Evolutionary conservation across 495 filamentous ascomycete species (phyloP).

Genomic region (Tuber aestivum): DNA sequence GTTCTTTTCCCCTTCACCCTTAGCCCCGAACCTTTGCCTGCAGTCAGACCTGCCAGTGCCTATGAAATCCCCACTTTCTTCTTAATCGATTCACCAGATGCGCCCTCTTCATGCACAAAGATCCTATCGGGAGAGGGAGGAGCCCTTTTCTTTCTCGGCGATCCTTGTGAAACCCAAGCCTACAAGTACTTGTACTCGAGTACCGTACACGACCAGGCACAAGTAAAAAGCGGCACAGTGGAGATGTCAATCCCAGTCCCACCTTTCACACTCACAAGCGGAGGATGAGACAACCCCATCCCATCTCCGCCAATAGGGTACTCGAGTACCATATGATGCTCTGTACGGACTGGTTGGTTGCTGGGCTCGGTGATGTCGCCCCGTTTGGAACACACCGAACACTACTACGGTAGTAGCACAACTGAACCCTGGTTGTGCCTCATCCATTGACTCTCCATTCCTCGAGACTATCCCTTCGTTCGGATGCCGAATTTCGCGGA

Average conservation of each 20-base stretch:
- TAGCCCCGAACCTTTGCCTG: neutral
- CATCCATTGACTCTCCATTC: too few species aligned
- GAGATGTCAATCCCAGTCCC: neutral
- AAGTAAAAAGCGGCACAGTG: neutral
- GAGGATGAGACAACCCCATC: too few species aligned
- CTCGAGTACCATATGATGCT: too few species aligned
- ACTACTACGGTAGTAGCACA: too few species aligned
- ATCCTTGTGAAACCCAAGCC: neutral
- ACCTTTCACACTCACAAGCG: neutral
- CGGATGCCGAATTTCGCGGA: too few species aligned
- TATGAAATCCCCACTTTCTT: neutral
- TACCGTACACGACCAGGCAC: too few species aligned
- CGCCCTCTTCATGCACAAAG: neutral
- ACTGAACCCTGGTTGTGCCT: too few species aligned
- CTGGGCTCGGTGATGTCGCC: neutral
- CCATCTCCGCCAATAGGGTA: too few species aligned
- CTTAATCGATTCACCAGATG: neutral
- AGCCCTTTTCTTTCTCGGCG: neutral
- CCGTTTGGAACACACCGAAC: neutral
- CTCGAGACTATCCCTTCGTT: too few species aligned
- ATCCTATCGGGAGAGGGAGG: neutral
- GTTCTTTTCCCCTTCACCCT: neutral
- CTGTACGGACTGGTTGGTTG: neutral
- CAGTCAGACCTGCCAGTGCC: neutral
- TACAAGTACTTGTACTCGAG: too few species aligned